phyloP scores from a whole-genome alignment of 495 filamentous ascomycete genomes.

The Hypoxylon lienhwacheense region DNA sequence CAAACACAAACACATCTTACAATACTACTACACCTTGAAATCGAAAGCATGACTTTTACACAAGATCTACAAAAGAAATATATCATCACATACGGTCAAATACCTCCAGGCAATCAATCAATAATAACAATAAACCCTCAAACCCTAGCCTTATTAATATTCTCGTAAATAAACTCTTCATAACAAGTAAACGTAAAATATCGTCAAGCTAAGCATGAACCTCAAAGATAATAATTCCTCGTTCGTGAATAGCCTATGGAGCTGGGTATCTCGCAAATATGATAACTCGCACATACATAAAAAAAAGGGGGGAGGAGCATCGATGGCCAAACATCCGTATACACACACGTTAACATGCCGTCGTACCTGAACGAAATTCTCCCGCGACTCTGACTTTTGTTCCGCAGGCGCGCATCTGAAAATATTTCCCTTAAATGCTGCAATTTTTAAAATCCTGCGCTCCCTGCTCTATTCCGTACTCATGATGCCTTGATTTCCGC shows the following conservation, averaged over 20 bases:
- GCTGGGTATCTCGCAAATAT: constrained; percentile 30
- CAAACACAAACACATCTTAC: too few relatives aligned
- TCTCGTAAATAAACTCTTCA: too few relatives aligned
- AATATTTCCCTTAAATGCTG: constrained; percentile 11
- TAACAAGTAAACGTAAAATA: too few relatives aligned
- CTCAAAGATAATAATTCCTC: constrained; percentile 9
- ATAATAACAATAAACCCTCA: too few relatives aligned
- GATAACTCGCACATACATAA: constrained; percentile 3
- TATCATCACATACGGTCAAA: too few relatives aligned
- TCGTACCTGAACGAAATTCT: constrained; percentile 3
- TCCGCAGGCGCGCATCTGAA: not conserved
- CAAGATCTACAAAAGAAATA: too few relatives aligned
- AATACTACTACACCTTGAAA: too few relatives aligned
- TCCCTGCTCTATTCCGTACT: not conserved
- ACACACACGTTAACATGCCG: not conserved
- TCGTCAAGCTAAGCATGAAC: not conserved
- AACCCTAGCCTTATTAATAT: too few relatives aligned
- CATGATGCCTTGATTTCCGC: not conserved
- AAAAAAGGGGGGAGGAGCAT: constrained; percentile 11
- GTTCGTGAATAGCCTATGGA: constrained; percentile 23
- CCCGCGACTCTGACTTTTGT: constrained; percentile 18
- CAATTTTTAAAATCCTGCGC: constrained; percentile 12
- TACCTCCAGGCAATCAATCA: too few relatives aligned
- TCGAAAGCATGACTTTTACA: too few relatives aligned
- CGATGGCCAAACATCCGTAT: not conserved